Evolutionary conservation across 179 eudicot genomes (phyloP), one percentile per base, ranked within the genome.

Genomic region (Sideroxylon spinosum): DNA sequence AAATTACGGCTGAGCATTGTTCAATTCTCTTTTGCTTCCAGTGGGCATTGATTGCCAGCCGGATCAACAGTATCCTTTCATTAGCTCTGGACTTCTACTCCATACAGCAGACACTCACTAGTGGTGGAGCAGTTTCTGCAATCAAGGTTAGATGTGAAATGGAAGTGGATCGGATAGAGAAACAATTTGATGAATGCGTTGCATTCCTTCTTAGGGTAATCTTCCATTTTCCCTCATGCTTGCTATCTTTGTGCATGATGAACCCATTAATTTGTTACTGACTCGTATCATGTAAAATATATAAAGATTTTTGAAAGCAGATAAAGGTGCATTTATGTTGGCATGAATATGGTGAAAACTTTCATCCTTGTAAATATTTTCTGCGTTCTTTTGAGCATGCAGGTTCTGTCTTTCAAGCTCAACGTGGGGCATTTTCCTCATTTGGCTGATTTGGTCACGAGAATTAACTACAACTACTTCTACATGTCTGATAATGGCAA

Each of bases 341-440:
- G 12, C 65, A n/a, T 61, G 28, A 7, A n/a, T 23, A 71, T 52
- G 28, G 61, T 6, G 44, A 37, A 37, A 37, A 37, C 44, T 37
- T 3, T 37, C 55, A 49, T 19, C 7, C 22, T 44, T 22, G 16
- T 73, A 64, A 49, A 44, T 49, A 71, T 29, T 73, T 71, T 53
- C 22, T 28, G 44, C 25, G 4, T 56, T 26, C 49, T 28, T 55
- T 56, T 75, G 62, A 60, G 20, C 60, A 50, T 83, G 85, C 95
- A 95, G 98, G 97, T 95, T 46, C 79, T 94, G 73, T 93, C 98
- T 48, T 94, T 95, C 86, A 95, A 93, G 91, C 92, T 93, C 81
- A 93, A 95, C 50, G 97, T 95, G 73, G 97, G 97, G 32, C 93
- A 93, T 76, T 93, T 95, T 70, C 99, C 99, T 77, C 98, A 95